phyloP scores from a whole-genome alignment of 2,329 filamentous ascomycete genomes.

The Penicillium sp. region DNA sequence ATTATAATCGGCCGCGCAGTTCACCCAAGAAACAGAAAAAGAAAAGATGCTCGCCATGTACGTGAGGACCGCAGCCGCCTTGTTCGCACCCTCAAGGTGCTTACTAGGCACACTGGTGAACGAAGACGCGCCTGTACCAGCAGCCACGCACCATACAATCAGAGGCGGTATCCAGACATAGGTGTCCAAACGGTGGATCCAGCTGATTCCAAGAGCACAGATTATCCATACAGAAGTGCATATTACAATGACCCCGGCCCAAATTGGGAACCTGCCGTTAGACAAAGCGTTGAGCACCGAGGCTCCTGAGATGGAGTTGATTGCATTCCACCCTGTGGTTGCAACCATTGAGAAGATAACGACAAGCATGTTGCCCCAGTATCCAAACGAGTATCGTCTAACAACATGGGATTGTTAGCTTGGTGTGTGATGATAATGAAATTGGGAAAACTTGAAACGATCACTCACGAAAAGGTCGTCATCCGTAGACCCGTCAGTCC shows the following conservation, averaged over 20 bases:
- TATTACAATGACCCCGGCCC: slow-evolving; percentile 40
- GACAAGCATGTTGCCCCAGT: slow-evolving; percentile 39
- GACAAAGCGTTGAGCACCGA: slow-evolving; percentile 36
- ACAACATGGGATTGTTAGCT: neutral
- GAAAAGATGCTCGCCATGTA: slow-evolving; percentile 40
- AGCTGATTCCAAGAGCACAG: slow-evolving; percentile 37
- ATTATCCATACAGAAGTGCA: slow-evolving; percentile 39
- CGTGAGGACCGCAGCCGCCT: slow-evolving; percentile 34
- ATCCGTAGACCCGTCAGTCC: slow-evolving; percentile 37
- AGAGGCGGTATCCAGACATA: slow-evolving; percentile 39
- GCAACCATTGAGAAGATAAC: slow-evolving; percentile 39
- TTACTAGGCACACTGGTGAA: slow-evolving; percentile 29
- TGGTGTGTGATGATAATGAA: neutral
- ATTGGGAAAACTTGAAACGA: neutral
- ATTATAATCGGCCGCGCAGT: slow-evolving; percentile 40
- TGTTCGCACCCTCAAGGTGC: slow-evolving; percentile 26
- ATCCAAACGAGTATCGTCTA: slow-evolving; percentile 39
- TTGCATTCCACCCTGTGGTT: slow-evolving; percentile 41
- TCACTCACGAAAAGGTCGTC: slow-evolving; percentile 34
- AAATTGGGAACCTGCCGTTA: slow-evolving; percentile 35
- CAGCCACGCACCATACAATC: slow-evolving; percentile 40
- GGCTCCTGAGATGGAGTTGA: slow-evolving; percentile 40
- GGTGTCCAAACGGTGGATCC: slow-evolving; percentile 39
- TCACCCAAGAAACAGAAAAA: slow-evolving; percentile 39
- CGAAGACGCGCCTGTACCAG: slow-evolving; percentile 35